Conservation (phyloP, 352 stramenopile species). For the Globisporangium apiculatum region DNA sequence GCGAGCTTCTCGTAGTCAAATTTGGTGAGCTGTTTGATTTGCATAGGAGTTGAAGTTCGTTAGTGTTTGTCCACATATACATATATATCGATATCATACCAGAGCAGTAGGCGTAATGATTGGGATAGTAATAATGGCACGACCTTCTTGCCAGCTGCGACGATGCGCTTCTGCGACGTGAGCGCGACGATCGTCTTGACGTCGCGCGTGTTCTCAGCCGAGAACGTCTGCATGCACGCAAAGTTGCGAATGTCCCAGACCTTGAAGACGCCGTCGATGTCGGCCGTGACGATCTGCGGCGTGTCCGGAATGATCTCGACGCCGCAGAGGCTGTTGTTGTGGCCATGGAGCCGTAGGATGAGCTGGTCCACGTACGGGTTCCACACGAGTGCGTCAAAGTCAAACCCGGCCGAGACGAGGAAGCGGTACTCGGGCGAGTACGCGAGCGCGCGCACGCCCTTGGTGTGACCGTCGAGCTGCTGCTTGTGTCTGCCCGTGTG, state of each 20-base stretch:
- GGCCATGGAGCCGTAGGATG: conserved; percentile 78
- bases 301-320: conserved; percentile 84
- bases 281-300: conserved; percentile 81
- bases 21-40: conserved; percentile 34
- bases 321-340: conserved; percentile 81
- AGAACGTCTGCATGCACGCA: conserved; percentile 86
- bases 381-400: conserved; percentile 87
- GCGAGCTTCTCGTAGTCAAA: conserved; percentile 88
- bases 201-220: conserved; percentile 53
- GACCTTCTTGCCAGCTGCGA: conserved; percentile 68
- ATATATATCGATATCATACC: not conserved
- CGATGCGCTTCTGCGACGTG: conserved; percentile 63
- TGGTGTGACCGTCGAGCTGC: conserved; percentile 77
- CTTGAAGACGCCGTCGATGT: conserved; percentile 81
- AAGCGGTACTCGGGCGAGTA: conserved; percentile 86
- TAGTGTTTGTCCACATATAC: no score
- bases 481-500: conserved; percentile 82
- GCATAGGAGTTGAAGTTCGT: no score
- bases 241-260: conserved; percentile 90
- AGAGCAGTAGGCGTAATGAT: not conserved
- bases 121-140: not conserved
- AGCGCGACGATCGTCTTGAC: conserved; percentile 73
- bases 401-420: conserved; percentile 81
- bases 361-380: conserved; percentile 88
- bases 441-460: conserved; percentile 71